A percentile compares a stretch with the other conserved stretches of the same genome.
These are phyloP conservation scores for Porphyra umbilicalis DNA, from an alignment of 31 red algal genomes.

Conservation along the genomic window DNA sequence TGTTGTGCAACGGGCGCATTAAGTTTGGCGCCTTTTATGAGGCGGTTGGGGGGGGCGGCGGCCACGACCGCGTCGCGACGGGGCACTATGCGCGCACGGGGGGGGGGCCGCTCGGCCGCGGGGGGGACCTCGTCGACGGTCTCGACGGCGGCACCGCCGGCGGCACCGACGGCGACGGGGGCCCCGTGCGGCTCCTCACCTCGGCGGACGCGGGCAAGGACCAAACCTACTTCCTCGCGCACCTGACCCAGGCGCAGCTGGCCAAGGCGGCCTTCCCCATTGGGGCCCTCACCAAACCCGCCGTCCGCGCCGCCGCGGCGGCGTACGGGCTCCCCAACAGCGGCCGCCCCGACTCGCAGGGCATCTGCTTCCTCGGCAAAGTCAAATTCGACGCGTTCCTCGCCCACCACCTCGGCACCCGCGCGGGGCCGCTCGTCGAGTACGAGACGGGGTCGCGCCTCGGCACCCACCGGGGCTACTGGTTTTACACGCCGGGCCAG, in stretches of 20 bases:
- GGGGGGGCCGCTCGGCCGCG: neutral
- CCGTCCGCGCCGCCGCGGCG: slow-evolving; percentile 62
- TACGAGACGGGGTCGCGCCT: slow-evolving; percentile 65
- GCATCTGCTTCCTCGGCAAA: slow-evolving; percentile 98
- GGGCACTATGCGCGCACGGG: slow-evolving; percentile 73
- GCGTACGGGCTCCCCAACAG: slow-evolving; percentile 67
- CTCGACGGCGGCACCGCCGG: neutral
- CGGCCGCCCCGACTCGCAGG: slow-evolving; percentile 77
- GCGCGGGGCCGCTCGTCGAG: slow-evolving; percentile 60
- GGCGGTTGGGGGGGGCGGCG: slow-evolving; percentile 34
- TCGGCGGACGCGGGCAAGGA: slow-evolving; percentile 77
- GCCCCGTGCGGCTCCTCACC: slow-evolving; percentile 13
- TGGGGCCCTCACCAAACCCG: slow-evolving; percentile 49
- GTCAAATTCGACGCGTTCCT: slow-evolving; percentile 91
- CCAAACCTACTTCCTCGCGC: slow-evolving; percentile 92
- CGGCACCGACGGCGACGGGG: slow-evolving; percentile 5
- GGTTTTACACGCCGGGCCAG: slow-evolving; percentile 93
- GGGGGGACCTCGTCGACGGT: neutral
- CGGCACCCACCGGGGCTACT: slow-evolving; percentile 79
- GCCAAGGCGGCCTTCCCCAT: slow-evolving; percentile 76
- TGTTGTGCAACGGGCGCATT: slow-evolving; percentile 94
- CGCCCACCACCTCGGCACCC: slow-evolving; percentile 55
- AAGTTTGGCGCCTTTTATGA: slow-evolving; percentile 98
- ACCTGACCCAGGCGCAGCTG: slow-evolving; percentile 74
- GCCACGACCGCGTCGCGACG: slow-evolving; percentile 41